These are phyloP conservation scores for Lactarius sp. DNA, from an alignment of 768 basidiomycete genomes.

Conservation along the genomic window DNA sequence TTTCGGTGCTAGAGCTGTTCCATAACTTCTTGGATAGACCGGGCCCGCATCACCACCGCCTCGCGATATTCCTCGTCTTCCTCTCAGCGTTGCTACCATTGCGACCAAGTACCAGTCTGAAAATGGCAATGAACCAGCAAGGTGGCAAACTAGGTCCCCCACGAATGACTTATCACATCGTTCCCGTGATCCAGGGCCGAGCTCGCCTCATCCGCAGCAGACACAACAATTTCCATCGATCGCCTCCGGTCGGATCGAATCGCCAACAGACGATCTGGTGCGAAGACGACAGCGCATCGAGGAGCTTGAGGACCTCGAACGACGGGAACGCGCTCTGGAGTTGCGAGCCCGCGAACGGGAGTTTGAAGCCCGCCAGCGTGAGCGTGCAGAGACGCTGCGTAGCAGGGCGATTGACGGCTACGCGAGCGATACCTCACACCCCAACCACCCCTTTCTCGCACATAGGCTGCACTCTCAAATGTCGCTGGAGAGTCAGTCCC, in stretches of 20 bases:
- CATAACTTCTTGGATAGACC: conserved; percentile 35
- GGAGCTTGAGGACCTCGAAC: conserved; percentile 48
- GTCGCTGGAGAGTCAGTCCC: conserved; percentile 5
- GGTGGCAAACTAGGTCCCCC: conserved; percentile 9
- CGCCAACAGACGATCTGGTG: conserved; percentile 33
- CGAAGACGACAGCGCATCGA: conserved; percentile 41
- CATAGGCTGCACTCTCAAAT: conserved; percentile 17
- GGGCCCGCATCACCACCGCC: conserved; percentile 49
- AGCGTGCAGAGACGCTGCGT: conserved; percentile 33
- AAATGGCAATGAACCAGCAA: neutral
- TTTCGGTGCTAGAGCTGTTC: neutral
- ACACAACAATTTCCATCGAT: conserved; percentile 11
- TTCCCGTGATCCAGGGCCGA: conserved; percentile 19
- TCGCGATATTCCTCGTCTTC: conserved; percentile 58
- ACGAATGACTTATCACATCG: conserved; percentile 5
- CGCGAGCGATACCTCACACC: conserved; percentile 31
- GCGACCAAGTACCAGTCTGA: conserved; percentile 49
- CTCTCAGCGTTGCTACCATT: conserved; percentile 57
- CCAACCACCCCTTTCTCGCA: conserved; percentile 24
- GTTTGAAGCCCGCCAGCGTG: conserved; percentile 10
- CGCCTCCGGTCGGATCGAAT: neutral
- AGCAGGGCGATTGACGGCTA: conserved; percentile 29
- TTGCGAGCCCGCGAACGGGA: conserved; percentile 43
- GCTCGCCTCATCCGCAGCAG: conserved; percentile 16
- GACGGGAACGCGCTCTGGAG: conserved; percentile 53